Conservation (phyloP, 2,329 filamentous ascomycete species). For the Diplodia seriata region DNA sequence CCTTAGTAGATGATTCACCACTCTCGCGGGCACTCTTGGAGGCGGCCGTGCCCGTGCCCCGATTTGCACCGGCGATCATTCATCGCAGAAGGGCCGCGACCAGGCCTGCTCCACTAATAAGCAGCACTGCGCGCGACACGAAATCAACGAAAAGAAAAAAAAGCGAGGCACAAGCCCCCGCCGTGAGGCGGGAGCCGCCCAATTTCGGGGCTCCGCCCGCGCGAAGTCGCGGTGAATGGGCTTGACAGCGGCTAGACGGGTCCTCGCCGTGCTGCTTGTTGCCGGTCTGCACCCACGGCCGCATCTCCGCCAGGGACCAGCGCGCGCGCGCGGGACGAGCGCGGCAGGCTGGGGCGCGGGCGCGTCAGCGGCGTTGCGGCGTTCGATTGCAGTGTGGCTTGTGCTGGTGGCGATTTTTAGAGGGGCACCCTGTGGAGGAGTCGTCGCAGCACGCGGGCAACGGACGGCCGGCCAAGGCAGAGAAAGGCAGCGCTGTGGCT, state of each 20-base stretch:
- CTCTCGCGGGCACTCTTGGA: background rate
- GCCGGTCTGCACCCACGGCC: background rate
- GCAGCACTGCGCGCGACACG: background rate
- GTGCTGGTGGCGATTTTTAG: conserved; percentile 15
- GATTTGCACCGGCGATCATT: conserved; percentile 23
- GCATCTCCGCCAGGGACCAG: background rate
- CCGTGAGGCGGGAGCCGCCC: background rate
- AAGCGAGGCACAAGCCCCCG: background rate
- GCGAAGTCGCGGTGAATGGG: conserved; percentile 21
- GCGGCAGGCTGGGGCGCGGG: background rate
- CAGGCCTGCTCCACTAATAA: conserved; percentile 7
- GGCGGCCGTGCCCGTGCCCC: background rate
- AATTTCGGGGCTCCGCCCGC: conserved; percentile 8
- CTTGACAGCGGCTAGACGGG: background rate
- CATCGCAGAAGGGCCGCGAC: conserved; percentile 19
- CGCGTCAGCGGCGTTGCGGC: conserved; percentile 16
- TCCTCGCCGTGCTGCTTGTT: background rate
- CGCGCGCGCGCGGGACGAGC: background rate
- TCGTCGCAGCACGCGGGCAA: background rate
- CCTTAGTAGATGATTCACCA: conserved; percentile 12
- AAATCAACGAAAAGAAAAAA: background rate
- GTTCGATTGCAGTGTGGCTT: conserved; percentile 12
- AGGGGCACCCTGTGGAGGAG: background rate
- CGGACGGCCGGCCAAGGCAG: conserved; percentile 4
- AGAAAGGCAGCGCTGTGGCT: conserved; percentile 7